Base-by-base conservation (phyloP, 331 rosid genomes). In the Stylosanthes scabra region DNA sequence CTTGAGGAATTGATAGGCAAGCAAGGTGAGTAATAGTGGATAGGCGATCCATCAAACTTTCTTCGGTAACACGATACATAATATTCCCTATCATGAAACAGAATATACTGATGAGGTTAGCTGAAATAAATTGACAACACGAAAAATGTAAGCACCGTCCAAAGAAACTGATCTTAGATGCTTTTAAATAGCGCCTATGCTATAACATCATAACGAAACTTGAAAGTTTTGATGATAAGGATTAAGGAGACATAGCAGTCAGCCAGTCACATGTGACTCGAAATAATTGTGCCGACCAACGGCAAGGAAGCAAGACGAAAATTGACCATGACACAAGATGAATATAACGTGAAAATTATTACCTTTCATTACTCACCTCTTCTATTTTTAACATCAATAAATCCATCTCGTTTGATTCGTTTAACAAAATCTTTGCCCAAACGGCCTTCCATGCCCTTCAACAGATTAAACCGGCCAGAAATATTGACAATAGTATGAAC, bases 401-500 rank as follows among this genome's bases (percentile, higher is more conserved):
- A 93, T 66, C 97, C 98, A 66, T 85, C 83, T 83, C 69, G 80
- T 82, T 85, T 91, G 78, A 91, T 93, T 85, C 85, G 85, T 74
- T 79, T 91, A 7, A 83, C 74, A 80, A 85, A 94, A 28, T 88
- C 85, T 81, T 84, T 82, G 20, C 97, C 97, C 81, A 94, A 73
- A 81, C 96, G 97, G 72, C 84, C 85, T 85, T 94, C 99, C 78
- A 91, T 89, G 14, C 99, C 96, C 80, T 84, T 81, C 55, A 71
- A 74, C 45, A 91, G 83, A 85, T 94, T 80, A 81, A 91, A 94
- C 45, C 97, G 96, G 13, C 97, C 99, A 82, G 99, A 87, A 52
- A 94, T 84, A 74, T 91, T 94, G 75, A 94, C 93, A 74, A 88
- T 83, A 7, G 41, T 41, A 58, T 78, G 70, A 70, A 91, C 76